These are phyloP conservation scores for Carpinus viminea DNA, from an alignment of 306 rosid genomes.

Conservation along the genomic window DNA sequence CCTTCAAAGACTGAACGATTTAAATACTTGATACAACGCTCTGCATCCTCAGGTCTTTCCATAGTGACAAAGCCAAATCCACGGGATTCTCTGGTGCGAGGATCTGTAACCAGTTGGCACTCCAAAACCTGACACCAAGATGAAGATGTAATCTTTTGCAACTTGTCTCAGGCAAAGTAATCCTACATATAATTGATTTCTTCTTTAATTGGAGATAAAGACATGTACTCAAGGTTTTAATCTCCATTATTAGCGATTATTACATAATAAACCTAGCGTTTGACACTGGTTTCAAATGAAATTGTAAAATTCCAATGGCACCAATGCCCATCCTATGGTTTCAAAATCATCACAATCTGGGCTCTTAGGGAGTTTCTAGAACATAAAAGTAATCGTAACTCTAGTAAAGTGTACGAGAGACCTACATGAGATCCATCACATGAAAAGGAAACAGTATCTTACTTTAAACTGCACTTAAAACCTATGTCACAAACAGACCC, in stretches of 20 bases:
- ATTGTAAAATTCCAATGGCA: neutral
- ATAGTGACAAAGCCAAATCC: conserved; percentile 57
- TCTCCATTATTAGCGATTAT: neutral
- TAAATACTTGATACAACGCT: conserved; percentile 42
- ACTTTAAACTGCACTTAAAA: neutral
- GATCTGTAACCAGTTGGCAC: conserved; percentile 45
- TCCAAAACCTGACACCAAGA: conserved; percentile 47
- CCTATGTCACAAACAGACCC: neutral
- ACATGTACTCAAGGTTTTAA: neutral
- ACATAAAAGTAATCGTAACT: neutral
- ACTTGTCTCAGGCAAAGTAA: neutral
- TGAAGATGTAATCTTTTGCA: neutral
- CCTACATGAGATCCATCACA: neutral
- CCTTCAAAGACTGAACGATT: conserved; percentile 47
- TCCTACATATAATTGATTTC: neutral
- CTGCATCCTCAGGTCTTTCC: conserved; percentile 52
- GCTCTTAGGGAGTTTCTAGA: neutral
- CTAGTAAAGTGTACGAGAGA: neutral
- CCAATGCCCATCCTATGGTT: neutral
- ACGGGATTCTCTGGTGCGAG: conserved; percentile 43
- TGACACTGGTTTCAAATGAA: neutral
- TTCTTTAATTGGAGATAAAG: neutral
- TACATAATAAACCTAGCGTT: neutral
- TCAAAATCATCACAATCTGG: neutral
- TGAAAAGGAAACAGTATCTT: neutral